Evolutionary conservation across 1,139 yeast species (phyloP).

Genomic region (Kodamaea ohmeri): DNA sequence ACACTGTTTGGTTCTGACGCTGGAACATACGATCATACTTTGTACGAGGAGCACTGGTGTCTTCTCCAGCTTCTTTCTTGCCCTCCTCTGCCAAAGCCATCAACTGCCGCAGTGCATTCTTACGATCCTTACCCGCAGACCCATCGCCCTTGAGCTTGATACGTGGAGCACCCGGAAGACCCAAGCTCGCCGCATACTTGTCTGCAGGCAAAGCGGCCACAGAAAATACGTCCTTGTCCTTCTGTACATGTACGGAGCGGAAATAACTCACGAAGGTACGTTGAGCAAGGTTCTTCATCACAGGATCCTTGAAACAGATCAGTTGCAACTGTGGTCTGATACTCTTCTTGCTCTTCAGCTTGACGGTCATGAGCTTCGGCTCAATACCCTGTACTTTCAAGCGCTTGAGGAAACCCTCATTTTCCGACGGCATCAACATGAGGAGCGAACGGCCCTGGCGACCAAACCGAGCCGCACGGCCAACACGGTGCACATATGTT

Average conservation of each 20-base stretch:
- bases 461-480: constrained; percentile 94
- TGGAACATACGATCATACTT: constrained; percentile 96
- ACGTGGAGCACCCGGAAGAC: constrained; percentile 95
- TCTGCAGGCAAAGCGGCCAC: constrained; percentile 77
- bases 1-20: constrained; percentile 86
- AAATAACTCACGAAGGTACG: constrained; percentile 92
- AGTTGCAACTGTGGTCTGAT: constrained; percentile 85
- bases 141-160: constrained; percentile 63
- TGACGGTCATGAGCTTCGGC: constrained; percentile 69
- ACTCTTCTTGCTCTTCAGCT: constrained; percentile 71
- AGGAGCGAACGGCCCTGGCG: constrained; percentile 82
- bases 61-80: constrained; percentile 38
- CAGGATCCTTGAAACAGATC: constrained; percentile 87
- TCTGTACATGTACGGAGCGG: constrained; percentile 79
- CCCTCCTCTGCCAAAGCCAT: constrained; percentile 63
- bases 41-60: constrained; percentile 63
- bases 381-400: constrained; percentile 64
- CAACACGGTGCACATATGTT: constrained; percentile 94
- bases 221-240: constrained; percentile 81
- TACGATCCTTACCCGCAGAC: constrained; percentile 61
- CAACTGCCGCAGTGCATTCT: constrained; percentile 77
- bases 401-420: constrained; percentile 69
- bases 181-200: constrained; percentile 80
- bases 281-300: constrained; percentile 88
- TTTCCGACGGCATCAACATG: constrained; percentile 82